These are phyloP conservation scores for Picea sitchensis DNA, from an alignment of 75 land plant species.

Conservation along the genomic window DNA sequence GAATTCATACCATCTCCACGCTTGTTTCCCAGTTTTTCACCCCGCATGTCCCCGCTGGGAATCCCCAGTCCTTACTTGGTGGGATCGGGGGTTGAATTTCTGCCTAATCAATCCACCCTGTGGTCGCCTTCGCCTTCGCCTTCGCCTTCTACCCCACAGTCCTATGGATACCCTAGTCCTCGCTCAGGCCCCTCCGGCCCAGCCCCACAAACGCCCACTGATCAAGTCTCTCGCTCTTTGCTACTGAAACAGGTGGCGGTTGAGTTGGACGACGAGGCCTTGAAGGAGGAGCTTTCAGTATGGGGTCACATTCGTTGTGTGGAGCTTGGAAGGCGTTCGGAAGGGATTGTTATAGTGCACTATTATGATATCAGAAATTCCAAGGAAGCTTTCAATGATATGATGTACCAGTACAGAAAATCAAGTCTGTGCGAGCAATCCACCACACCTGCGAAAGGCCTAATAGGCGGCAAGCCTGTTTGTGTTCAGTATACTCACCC, in stretches of 20 bases:
- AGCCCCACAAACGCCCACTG: slow-evolving; percentile 1
- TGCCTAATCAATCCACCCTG: no score
- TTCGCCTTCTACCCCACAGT: background rate
- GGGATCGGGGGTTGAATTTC: no score
- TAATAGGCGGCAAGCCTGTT: slow-evolving; percentile 2
- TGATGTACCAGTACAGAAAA: slow-evolving; percentile 21
- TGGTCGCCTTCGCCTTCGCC: no score
- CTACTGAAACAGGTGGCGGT: slow-evolving; percentile 17
- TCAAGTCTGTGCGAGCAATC: background rate
- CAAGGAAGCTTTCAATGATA: slow-evolving; percentile 22
- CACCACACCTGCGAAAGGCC: background rate
- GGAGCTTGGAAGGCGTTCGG: slow-evolving; percentile 13
- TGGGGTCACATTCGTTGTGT: slow-evolving; percentile 20
- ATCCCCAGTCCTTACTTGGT: no score
- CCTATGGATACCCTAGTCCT: background rate
- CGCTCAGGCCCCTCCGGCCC: background rate
- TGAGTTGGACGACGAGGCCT: slow-evolving; percentile 10
- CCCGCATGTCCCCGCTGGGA: no score
- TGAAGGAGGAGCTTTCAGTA: slow-evolving; percentile 15
- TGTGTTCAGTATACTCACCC: slow-evolving; percentile 25
- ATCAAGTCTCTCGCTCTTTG: slow-evolving; percentile 22
- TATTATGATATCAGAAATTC: slow-evolving; percentile 30
- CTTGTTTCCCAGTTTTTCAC: no score
- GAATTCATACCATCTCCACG: background rate
- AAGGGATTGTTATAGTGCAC: slow-evolving; percentile 31